Percentiles rank a stretch among this genome's conserved stretches.
phyloP scores from a whole-genome alignment of 116 monocot genomes.

The Zostera marina region DNA sequence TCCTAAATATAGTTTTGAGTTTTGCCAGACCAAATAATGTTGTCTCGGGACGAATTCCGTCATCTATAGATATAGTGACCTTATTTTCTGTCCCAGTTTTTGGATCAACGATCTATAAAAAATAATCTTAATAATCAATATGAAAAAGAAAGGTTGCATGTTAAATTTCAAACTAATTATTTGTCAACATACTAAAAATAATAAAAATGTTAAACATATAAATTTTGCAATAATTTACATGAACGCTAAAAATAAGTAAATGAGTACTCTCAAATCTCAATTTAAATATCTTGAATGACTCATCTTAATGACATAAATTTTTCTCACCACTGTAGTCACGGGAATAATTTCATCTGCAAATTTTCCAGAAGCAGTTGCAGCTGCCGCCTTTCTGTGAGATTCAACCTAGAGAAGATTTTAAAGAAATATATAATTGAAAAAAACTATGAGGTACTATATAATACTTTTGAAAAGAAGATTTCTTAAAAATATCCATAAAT shows the following conservation, averaged over 20 bases:
- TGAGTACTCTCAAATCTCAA: not conserved
- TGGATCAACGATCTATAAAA: constrained; percentile 58
- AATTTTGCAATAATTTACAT: too few species aligned
- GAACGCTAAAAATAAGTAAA: too few species aligned
- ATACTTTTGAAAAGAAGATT: not conserved
- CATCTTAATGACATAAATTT: not conserved
- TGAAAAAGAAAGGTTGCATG: not conserved
- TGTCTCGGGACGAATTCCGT: constrained; percentile 79
- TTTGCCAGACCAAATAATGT: constrained; percentile 55
- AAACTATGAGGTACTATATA: not conserved
- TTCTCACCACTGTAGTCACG: constrained; percentile 66
- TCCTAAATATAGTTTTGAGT: constrained; percentile 86
- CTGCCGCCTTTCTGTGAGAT: constrained; percentile 84
- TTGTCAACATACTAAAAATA: too few species aligned
- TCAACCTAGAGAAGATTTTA: constrained; percentile 33
- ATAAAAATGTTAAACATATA: too few species aligned
- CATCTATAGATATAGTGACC: constrained; percentile 72
- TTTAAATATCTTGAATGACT: not conserved
- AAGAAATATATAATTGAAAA: not conserved
- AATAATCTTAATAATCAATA: not conserved
- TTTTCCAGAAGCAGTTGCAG: constrained; percentile 78
- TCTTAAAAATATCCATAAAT: not conserved
- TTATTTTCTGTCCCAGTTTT: constrained; percentile 82
- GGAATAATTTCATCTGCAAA: constrained; percentile 95
- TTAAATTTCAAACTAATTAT: not conserved